Conservation (phyloP, 352 stramenopile genomes). For the Phytophthora pistaciae region DNA sequence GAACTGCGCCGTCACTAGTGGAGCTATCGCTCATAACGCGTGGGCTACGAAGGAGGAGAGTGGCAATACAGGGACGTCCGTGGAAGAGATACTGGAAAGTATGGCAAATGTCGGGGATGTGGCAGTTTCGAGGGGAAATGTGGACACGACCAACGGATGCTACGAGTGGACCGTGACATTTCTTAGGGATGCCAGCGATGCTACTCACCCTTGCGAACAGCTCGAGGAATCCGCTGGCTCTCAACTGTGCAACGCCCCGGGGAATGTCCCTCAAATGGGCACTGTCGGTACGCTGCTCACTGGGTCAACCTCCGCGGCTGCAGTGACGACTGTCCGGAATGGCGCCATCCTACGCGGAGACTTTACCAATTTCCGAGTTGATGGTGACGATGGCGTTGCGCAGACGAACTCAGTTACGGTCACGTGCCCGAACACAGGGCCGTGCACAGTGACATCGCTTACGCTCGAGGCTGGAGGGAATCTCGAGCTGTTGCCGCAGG, state of each 20-base stretch:
- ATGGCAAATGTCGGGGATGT: slow-evolving; percentile 96
- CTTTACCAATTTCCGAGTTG: slow-evolving; percentile 90
- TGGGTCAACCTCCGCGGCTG: slow-evolving; percentile 40
- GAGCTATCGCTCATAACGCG: slow-evolving; percentile 91
- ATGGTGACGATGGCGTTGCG: slow-evolving; percentile 70
- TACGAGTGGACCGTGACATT: slow-evolving; percentile 97
- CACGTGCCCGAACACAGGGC: slow-evolving; percentile 17
- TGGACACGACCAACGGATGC: slow-evolving; percentile 90
- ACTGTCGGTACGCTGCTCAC: slow-evolving; percentile 20
- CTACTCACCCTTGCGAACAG: slow-evolving; percentile 56
- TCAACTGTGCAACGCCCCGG: slow-evolving; percentile 92
- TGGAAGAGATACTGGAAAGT: slow-evolving; percentile 96
- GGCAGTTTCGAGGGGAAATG: slow-evolving; percentile 83
- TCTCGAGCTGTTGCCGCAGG: slow-evolving; percentile 37
- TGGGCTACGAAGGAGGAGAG: slow-evolving; percentile 89
- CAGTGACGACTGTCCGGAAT: slow-evolving; percentile 47
- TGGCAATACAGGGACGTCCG: slow-evolving; percentile 89
- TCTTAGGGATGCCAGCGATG: slow-evolving; percentile 82
- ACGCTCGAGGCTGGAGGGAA: slow-evolving; percentile 23
- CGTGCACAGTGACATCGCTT: slow-evolving; percentile 23
- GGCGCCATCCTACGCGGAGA: slow-evolving; percentile 89
- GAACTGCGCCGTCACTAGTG: slow-evolving; percentile 71
- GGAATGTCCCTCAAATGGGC: slow-evolving; percentile 91
- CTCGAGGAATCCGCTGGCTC: slow-evolving; percentile 56
- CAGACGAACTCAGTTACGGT: slow-evolving; percentile 35